phyloP scores from a whole-genome alignment of 805 yeast species.

The Saturnispora kantuleensis region DNA sequence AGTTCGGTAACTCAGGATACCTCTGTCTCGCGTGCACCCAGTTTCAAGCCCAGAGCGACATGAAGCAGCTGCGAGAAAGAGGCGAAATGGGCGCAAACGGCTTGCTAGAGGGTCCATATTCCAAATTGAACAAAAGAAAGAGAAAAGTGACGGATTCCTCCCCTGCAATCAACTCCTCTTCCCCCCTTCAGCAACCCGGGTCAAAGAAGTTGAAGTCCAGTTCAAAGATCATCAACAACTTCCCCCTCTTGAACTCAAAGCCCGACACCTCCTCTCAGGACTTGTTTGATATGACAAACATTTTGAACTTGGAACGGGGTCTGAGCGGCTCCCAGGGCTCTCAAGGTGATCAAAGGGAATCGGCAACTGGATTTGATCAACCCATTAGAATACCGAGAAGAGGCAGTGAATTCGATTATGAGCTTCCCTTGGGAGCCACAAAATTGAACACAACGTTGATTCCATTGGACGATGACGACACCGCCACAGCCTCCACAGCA shows the following conservation, averaged over 20 bases:
- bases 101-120: constrained; percentile 25
- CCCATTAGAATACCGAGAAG: neutral
- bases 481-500: constrained; percentile 13
- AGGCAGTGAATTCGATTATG: constrained; percentile 9
- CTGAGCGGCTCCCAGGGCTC: neutral
- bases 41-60: constrained; percentile 18
- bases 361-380: neutral
- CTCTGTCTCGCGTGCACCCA: constrained; percentile 24
- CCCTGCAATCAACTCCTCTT: neutral
- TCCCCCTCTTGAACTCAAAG: constrained; percentile 5
- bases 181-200: constrained; percentile 9
- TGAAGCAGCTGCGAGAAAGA: constrained; percentile 20
- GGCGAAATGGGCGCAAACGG: constrained; percentile 27
- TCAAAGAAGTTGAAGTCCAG: neutral
- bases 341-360: too few species aligned
- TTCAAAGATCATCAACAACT: constrained; percentile 3
- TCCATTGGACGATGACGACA: constrained; percentile 36
- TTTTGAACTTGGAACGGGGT: constrained; percentile 5
- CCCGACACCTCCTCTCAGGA: constrained; percentile 1
- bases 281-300: constrained; percentile 7
- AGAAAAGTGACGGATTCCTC: neutral
- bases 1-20: constrained; percentile 28
- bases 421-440: constrained; percentile 39
- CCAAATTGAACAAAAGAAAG: constrained; percentile 3
- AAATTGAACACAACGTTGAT: constrained; percentile 46